A percentile compares a stretch with the other conserved stretches of the same genome.
These are phyloP conservation scores for Kewa caespitosa DNA, from an alignment of 179 eudicot genomes.

Conservation along the genomic window DNA sequence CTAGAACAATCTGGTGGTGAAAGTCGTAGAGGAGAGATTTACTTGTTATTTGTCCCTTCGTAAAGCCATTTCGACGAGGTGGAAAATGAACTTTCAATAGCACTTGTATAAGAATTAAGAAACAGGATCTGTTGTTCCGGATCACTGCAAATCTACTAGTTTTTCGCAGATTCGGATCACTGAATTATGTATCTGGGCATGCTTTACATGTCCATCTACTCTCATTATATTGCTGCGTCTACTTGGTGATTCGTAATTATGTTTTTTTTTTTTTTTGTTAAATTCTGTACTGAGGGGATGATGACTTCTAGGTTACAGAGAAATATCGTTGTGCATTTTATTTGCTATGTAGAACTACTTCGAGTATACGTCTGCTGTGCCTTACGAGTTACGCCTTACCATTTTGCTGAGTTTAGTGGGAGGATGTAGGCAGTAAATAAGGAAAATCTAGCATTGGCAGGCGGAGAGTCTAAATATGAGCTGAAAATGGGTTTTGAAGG, in stretches of 20 bases:
- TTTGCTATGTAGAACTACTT: not conserved
- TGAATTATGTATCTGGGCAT: not conserved
- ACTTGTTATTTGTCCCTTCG: not conserved
- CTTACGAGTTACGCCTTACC: not conserved
- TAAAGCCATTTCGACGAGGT: not conserved
- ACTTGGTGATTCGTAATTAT: not conserved
- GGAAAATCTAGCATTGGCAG: not conserved
- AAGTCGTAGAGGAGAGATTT: not conserved
- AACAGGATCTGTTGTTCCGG: not conserved
- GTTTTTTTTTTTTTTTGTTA: no score
- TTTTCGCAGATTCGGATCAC: not conserved
- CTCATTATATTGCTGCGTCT: not conserved
- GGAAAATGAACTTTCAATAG: not conserved
- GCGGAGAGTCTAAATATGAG: not conserved
- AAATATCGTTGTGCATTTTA: not conserved
- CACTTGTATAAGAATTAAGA: no score
- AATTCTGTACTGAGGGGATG: no score
- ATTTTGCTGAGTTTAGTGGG: not conserved
- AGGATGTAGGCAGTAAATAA: not conserved
- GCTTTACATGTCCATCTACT: not conserved
- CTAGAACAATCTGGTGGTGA: not conserved
- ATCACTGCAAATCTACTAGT: not conserved
- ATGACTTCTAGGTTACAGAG: no score
- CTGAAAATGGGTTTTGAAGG: not conserved
- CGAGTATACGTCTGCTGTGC: not conserved